Base-by-base conservation (phyloP, 208 protist species). In the Trypanosoma mega region DNA sequence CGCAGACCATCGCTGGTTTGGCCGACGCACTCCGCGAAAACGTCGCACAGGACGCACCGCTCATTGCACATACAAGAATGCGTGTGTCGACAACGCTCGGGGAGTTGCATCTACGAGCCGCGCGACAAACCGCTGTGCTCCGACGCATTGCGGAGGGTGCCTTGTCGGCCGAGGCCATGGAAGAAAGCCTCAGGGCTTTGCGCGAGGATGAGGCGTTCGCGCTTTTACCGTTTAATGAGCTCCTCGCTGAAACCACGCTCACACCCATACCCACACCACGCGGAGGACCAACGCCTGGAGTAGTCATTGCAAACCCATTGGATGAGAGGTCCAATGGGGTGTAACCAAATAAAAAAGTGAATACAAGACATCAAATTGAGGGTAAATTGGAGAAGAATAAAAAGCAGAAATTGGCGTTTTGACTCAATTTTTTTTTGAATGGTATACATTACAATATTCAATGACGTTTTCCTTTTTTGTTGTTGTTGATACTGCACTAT, bases 181-280 rank as follows among this genome's bases (percentile, higher is more conserved):
- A 78, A 45, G 79, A 80, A 21, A 46, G 72, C 20, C 44, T 77
- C 23, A 52, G 68, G 12, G 33, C 76, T 20, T 79, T 90, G 50
- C 48, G 53, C 0, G 76, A 90, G 37, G 68, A 70, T 51, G 78
- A 90, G 63, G 52, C 55, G 3, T 76, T 69, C 11, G 71, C 63
- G 12, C 52, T 90, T 56, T 63, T 70, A 11, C 78, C 72, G 5
- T 86, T 82, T 53, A 80, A 84, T 63, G 82, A 90, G 53, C 63
- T 90, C 14, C 68, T 83, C 14, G 24, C 48, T 16, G 36, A 12
- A 39, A 20, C n/a, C 8, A 18, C 44, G 12, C 39, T 31, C 11
- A 21, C 29, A 18, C 18, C 33, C 21, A 24, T 12, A 21, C 56
- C 18, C 39, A 46, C 31, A n/a, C 3, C 37, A 16, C 34, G 34